Evolutionary conservation across 495 filamentous ascomycete species (phyloP).

Genomic region (Mycothermus thermophilus): DNA sequence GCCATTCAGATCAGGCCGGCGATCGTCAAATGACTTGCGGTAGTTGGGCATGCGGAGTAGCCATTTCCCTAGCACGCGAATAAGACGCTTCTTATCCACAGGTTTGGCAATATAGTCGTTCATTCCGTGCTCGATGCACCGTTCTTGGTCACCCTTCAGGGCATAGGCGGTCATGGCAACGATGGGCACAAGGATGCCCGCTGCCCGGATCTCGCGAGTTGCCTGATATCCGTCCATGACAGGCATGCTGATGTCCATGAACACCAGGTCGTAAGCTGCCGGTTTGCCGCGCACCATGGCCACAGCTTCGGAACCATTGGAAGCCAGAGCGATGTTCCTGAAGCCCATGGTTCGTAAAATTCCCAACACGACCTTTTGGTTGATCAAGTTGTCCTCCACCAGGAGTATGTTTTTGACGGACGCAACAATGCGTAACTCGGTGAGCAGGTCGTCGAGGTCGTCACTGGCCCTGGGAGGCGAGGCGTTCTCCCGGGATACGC

Average conservation of each 20-base stretch:
- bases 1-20: not conserved
- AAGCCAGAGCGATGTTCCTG: constrained; percentile 36
- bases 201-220: constrained; percentile 22
- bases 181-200: constrained; percentile 38
- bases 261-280: constrained; percentile 38
- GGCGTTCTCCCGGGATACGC: constrained; percentile 3
- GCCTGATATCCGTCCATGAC: constrained; percentile 32
- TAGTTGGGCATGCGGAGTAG: constrained; percentile 8
- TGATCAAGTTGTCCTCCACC: constrained; percentile 49
- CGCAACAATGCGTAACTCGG: constrained; percentile 11
- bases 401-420: constrained; percentile 36
- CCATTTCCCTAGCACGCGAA: constrained; percentile 33
- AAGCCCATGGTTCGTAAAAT: constrained; percentile 43
- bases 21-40: constrained; percentile 3
- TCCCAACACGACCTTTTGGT: constrained; percentile 49
- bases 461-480: constrained; percentile 4
- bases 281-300: constrained; percentile 36
- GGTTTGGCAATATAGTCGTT: constrained; percentile 50
- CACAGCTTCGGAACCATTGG: constrained; percentile 45
- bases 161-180: constrained; percentile 53
- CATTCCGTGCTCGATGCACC: constrained; percentile 47
- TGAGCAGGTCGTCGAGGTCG: constrained; percentile 9
- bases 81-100: constrained; percentile 27
- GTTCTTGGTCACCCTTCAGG: constrained; percentile 44
- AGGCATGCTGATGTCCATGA: constrained; percentile 44